These are phyloP conservation scores for Agrostemma githago DNA, from an alignment of 148 eudicot species.

Conservation along the genomic window DNA sequence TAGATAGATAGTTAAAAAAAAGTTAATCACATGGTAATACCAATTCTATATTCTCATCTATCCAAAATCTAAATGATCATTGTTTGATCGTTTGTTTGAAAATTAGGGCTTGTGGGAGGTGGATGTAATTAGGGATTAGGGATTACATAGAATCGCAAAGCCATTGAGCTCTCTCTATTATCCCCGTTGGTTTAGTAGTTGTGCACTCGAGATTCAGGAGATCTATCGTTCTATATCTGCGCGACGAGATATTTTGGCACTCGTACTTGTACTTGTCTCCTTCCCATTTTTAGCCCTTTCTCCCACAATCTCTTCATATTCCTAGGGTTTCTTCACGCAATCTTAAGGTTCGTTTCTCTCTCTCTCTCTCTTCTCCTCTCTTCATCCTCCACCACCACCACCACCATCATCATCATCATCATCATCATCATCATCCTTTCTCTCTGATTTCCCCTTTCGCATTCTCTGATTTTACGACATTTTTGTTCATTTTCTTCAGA, in stretches of 20 bases:
- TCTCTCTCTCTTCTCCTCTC: neutral
- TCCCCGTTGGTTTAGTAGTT: too few relatives aligned
- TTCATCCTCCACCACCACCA: too few relatives aligned
- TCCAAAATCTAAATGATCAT: too few relatives aligned
- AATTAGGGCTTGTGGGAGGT: too few relatives aligned
- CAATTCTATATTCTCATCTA: too few relatives aligned
- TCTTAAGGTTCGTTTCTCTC: conserved; percentile 24
- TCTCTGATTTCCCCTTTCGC: neutral
- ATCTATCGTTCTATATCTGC: conserved; percentile 35
- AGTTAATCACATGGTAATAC: too few relatives aligned
- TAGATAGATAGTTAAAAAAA: too few relatives aligned
- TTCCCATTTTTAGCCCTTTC: conserved; percentile 16
- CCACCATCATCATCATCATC: too few relatives aligned
- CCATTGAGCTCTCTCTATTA: too few relatives aligned
- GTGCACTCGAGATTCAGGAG: neutral
- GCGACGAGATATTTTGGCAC: conserved; percentile 37
- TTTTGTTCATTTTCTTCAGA: neutral
- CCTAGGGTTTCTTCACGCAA: conserved; percentile 5
- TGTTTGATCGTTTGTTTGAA: too few relatives aligned
- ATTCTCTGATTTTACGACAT: conserved; percentile 20
- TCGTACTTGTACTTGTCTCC: conserved; percentile 15
- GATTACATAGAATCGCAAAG: neutral
- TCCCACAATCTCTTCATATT: neutral
- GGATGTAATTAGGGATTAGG: neutral
- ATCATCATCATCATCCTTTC: too few relatives aligned